A percentile compares a stretch with the other conserved stretches of the same genome.
Evolutionary conservation across 2,329 filamentous ascomycete genomes (phyloP).

Genomic region (Colletotrichum karsti): DNA sequence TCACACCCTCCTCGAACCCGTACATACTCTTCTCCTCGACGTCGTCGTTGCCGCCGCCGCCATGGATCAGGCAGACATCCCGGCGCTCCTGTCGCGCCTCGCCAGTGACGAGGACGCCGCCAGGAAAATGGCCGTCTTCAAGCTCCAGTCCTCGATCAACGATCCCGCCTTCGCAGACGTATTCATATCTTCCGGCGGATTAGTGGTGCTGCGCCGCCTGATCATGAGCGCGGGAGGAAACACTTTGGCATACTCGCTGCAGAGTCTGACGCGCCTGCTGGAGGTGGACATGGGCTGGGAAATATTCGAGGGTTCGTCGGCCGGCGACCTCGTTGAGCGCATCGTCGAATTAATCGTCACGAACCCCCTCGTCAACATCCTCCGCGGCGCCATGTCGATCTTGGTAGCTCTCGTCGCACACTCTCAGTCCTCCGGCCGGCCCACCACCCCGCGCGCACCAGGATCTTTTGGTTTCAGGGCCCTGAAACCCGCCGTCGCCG

Average conservation of each 20-base stretch:
- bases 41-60: slow-evolving; percentile 18
- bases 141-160: slow-evolving; percentile 93
- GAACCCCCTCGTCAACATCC: slow-evolving; percentile 95
- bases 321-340: slow-evolving; percentile 74
- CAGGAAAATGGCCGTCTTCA: slow-evolving; percentile 99
- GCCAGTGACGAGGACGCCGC: slow-evolving; percentile 84
- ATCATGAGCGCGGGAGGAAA: slow-evolving; percentile 90
- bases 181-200: slow-evolving; percentile 90
- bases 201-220: slow-evolving; percentile 81
- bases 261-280: slow-evolving; percentile 85
- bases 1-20: background rate
- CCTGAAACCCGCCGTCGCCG: slow-evolving; percentile 88
- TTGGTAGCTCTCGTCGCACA: slow-evolving; percentile 92
- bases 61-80: slow-evolving; percentile 75
- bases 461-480: slow-evolving; percentile 87
- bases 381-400: slow-evolving; percentile 96
- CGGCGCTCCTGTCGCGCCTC: slow-evolving; percentile 70
- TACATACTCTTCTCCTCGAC: background rate
- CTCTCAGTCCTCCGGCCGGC: slow-evolving; percentile 66
- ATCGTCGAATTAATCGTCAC: slow-evolving; percentile 93
- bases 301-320: slow-evolving; percentile 71
- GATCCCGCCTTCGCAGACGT: slow-evolving; percentile 96
- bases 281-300: slow-evolving; percentile 99
- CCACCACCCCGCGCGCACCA: slow-evolving; percentile 48
- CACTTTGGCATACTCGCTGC: slow-evolving; percentile 93